Evolutionary conservation across 345 rosid species (phyloP).

Genomic region (Leavenworthia alabamica): DNA sequence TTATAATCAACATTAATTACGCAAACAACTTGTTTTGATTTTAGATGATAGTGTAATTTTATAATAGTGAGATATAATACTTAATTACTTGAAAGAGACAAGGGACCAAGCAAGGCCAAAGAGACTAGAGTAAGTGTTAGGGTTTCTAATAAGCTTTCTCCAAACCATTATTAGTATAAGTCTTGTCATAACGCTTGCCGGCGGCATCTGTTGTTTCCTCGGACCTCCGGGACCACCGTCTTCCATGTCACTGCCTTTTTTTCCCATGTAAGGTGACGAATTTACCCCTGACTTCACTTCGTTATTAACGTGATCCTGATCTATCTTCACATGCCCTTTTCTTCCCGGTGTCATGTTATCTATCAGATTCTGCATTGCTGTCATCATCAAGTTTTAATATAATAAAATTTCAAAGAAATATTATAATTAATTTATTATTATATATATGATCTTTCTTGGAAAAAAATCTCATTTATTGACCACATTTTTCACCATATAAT

Average conservation of each 20-base stretch:
- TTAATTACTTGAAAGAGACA: conserved; percentile 51
- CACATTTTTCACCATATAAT: background rate
- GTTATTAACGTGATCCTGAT: conserved; percentile 39
- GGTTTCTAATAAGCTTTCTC: conserved; percentile 71
- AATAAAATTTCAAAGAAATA: background rate
- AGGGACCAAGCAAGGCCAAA: conserved; percentile 67
- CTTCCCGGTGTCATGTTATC: conserved; percentile 53
- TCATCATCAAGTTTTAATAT: background rate
- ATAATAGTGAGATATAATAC: background rate
- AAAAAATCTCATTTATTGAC: background rate
- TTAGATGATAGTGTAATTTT: background rate
- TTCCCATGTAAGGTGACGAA: conserved; percentile 43
- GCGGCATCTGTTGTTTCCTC: conserved; percentile 59
- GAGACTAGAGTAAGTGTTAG: conserved; percentile 69
- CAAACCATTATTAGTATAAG: conserved; percentile 69
- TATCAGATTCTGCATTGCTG: conserved; percentile 59
- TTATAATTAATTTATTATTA: background rate
- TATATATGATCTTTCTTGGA: background rate
- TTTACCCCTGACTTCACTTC: conserved; percentile 37
- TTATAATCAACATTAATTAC: background rate
- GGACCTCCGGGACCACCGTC: conserved; percentile 29
- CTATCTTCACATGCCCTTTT: conserved; percentile 42
- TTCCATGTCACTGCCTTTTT: conserved; percentile 40
- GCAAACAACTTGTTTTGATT: no score
- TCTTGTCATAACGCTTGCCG: conserved; percentile 67